These are phyloP conservation scores for Gracilaria domingensis DNA, from an alignment of 23 red algal genomes.

Conservation along the genomic window DNA sequence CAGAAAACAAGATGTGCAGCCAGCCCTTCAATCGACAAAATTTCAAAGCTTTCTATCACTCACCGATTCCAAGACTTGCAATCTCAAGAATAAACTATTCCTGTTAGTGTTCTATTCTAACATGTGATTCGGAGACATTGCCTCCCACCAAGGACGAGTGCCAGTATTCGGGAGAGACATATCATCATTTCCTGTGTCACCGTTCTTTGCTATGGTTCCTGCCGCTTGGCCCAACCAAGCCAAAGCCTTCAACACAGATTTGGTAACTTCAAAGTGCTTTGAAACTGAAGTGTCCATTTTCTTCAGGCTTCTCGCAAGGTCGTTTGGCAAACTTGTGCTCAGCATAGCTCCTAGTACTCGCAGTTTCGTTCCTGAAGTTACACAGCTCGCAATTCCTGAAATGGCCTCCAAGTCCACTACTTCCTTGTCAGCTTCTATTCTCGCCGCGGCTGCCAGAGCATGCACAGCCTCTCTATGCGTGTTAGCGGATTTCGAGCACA, in stretches of 20 bases:
- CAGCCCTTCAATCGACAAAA: not conserved
- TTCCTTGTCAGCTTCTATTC: constrained; percentile 48
- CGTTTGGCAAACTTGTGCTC: constrained; percentile 43
- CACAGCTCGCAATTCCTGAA: constrained; percentile 49
- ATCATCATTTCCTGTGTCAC: constrained; percentile 32
- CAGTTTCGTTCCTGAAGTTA: constrained; percentile 33
- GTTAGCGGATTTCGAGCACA: constrained; percentile 32
- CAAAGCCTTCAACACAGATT: constrained; percentile 42
- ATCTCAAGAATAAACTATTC: not conserved
- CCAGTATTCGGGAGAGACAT: constrained; percentile 17
- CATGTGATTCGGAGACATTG: not conserved
- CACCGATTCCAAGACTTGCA: not conserved
- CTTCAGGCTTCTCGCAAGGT: constrained; percentile 52
- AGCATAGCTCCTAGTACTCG: constrained; percentile 47
- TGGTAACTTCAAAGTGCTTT: constrained; percentile 63
- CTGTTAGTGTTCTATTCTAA: not conserved
- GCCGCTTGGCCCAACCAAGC: constrained; percentile 44
- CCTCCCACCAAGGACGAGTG: not conserved
- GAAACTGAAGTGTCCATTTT: constrained; percentile 33
- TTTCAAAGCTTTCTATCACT: not conserved
- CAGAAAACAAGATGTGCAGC: not conserved
- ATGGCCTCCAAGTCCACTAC: constrained; percentile 6
- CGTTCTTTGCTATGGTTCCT: constrained; percentile 21
- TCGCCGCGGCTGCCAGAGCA: constrained; percentile 27
- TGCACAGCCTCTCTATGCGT: constrained; percentile 33